phyloP scores from a whole-genome alignment of 352 stramenopile species.

The Blastocystis sp. region DNA sequence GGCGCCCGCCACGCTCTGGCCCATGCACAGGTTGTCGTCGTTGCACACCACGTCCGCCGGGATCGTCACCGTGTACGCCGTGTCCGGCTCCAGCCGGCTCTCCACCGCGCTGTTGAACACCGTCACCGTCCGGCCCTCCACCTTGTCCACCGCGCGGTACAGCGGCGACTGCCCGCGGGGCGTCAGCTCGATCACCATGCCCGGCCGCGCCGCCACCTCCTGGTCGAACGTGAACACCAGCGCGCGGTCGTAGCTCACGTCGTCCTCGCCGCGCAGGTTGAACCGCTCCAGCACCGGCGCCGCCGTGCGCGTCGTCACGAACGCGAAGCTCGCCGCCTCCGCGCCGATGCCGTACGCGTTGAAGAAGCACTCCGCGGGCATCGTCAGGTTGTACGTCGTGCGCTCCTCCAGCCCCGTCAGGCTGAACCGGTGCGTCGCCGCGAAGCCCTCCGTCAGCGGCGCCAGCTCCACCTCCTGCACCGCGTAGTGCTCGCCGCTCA shows the following conservation, averaged over 20 bases:
- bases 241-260: slow-evolving; percentile 2
- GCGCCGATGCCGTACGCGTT: slow-evolving; percentile 7
- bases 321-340: not conserved
- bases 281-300: slow-evolving; percentile 23
- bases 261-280: slow-evolving; percentile 26
- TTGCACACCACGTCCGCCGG: slow-evolving; percentile 30
- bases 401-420: slow-evolving; percentile 13
- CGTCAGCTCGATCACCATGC: not conserved
- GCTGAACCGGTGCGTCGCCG: slow-evolving; percentile 9
- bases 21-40: slow-evolving; percentile 36
- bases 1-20: not conserved
- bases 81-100: slow-evolving; percentile 5
- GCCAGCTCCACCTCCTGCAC: slow-evolving; percentile 4
- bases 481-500: not conserved
- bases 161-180: not conserved
- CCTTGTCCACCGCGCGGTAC: not conserved
- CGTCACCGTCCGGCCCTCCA: not conserved
- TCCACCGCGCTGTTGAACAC: slow-evolving; percentile 20
- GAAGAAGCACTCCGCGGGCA: slow-evolving; percentile 28
- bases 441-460: not conserved
- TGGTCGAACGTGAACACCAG: slow-evolving; percentile 54
- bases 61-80: slow-evolving; percentile 33
- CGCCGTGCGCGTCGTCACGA: slow-evolving; percentile 1
- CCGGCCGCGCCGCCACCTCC: not conserved
- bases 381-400: not conserved